Conservation (phyloP, 139 green algal genomes). For the Tetraselmis striata region DNA sequence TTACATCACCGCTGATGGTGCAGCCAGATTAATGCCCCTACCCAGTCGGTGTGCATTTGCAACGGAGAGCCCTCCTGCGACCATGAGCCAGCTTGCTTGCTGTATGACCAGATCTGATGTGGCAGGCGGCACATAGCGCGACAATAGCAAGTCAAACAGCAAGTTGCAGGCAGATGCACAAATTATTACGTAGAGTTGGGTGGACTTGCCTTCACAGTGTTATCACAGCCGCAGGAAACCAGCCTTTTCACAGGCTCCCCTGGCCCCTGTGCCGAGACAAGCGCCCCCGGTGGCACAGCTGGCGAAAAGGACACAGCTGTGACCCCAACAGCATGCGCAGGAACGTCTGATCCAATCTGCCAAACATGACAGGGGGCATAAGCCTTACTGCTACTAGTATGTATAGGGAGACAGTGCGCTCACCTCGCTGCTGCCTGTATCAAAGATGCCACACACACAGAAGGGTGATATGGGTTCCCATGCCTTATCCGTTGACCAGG, state of each 20-base stretch:
- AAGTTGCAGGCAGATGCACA: neutral
- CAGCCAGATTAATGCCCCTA: too few relatives aligned
- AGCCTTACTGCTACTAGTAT: too few relatives aligned
- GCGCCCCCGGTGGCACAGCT: conserved; percentile 48
- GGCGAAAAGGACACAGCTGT: conserved; percentile 88
- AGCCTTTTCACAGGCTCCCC: conserved; percentile 54
- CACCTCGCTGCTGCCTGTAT: too few relatives aligned
- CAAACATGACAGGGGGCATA: neutral
- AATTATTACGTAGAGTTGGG: neutral
- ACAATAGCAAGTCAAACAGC: neutral
- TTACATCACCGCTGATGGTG: too few relatives aligned
- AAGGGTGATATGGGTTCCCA: too few relatives aligned
- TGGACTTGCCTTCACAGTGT: conserved; percentile 62
- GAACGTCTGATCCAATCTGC: neutral
- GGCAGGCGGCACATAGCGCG: neutral
- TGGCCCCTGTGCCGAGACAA: conserved; percentile 42
- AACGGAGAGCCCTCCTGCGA: conserved; percentile 59
- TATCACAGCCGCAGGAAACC: conserved; percentile 80
- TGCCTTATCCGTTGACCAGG: conserved; percentile 29
- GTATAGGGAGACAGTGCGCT: too few relatives aligned
- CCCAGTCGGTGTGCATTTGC: conserved; percentile 83
- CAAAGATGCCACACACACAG: too few relatives aligned
- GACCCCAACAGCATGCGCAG: conserved; percentile 74
- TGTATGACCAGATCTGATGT: conserved; percentile 55
- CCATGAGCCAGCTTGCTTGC: conserved; percentile 54